Conservation (phyloP, 176 grass and related monocot species). For the Cenchrus fungigraminus region DNA sequence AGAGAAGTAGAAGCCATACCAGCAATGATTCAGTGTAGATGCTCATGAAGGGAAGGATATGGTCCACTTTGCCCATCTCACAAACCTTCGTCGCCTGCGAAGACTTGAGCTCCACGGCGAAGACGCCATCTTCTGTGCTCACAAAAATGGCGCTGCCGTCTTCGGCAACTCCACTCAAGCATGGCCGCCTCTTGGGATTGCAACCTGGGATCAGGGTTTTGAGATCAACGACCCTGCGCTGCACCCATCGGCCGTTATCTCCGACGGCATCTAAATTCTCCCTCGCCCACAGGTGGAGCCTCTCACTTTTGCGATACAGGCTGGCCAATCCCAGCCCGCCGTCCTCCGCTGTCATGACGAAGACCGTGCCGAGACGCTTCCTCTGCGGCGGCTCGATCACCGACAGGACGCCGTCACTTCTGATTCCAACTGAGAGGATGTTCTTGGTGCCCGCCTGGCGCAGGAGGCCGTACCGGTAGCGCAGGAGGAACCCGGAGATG, state of each 20-base stretch:
- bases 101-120: neutral
- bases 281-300: neutral
- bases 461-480: neutral
- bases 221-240: neutral
- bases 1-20: neutral
- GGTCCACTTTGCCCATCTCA: neutral
- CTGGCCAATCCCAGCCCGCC: neutral
- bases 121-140: slow-evolving; percentile 7
- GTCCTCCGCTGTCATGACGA: neutral
- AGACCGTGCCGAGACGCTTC: neutral
- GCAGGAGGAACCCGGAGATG: neutral
- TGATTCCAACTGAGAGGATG: too few species aligned
- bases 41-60: neutral
- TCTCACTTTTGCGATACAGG: neutral
- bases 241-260: neutral
- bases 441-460: accelerated
- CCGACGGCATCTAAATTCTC: neutral
- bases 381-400: neutral
- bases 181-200: neutral
- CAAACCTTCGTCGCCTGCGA: neutral
- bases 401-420: neutral
- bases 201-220: neutral
- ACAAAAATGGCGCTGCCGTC: neutral
- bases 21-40: neutral
- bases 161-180: neutral